Base-by-base conservation (phyloP, 2,329 filamentous ascomycete genomes). In the Penicillium psychrosexuale region DNA sequence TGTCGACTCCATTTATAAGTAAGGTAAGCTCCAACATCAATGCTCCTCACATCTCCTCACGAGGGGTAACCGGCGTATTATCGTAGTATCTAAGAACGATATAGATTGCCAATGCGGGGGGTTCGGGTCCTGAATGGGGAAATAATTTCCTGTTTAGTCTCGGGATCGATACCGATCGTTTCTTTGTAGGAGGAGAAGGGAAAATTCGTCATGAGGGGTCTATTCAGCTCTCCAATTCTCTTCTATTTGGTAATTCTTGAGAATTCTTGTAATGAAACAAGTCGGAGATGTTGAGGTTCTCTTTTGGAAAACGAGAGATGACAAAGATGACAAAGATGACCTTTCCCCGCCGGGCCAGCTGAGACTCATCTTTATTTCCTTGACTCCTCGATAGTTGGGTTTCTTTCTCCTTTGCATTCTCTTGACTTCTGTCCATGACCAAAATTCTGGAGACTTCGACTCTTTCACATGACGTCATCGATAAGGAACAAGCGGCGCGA, bases 401-500 rank as follows among this genome's bases (percentile, higher is more conserved):
- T 40, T 15, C 19, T 39, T 24, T 24, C 8, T 27, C 22, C 8
- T 42, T 36, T 36, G 3, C 8, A 36, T 5, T 28, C 9, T 27
- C 1, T 5, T 11, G 12, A 13, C 28, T 17, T 39, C 48, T 43
- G 22, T 24, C n/a, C n/a, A 50, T 53, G 38, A 49, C 51, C 24
- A 17, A 30, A 22, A 17, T 43, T 8, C 30, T 8, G 4, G 17
- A 8, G 6, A 28, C 33, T 22, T n/a, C 34, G 15, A 38, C 36
- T 15, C 22, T 9, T 30, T 27, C 19, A 8, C 17, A 47, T 68
- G 62, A 61, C 60, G 62, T 65, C 61, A 64, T 48, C 27, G 47
- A 46, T 33, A 34, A 40, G 49, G 52, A 63, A 48, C 12, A 15
- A 8, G 62, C 62, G 8, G 62, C 58, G n/a, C 47, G 55, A 31